Evolutionary conservation across 116 monocot species (phyloP), one percentile per base, ranked within the genome.

Genomic region (Zostera marina): DNA sequence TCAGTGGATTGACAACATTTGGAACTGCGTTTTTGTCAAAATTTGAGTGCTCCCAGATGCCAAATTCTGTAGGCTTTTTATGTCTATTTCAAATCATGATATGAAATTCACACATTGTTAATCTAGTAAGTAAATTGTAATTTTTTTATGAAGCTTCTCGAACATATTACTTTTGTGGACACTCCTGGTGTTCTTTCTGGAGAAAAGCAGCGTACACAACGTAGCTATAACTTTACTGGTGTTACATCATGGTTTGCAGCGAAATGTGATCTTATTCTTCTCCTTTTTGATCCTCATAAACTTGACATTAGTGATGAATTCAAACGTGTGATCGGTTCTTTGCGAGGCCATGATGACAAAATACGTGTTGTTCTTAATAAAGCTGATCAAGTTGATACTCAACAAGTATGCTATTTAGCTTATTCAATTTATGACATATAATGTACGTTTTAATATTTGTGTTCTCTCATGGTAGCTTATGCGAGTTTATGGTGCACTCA

Each of bases 271-370:
- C 85, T 91, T 49, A 82, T 91, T 63, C 91, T 91, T 79, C 74
- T 91, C 21, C 52, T 91, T 47, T 91, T 91, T 82, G 91, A 91
- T 73, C 91, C 91, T 65, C 79, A 91, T 63, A 91, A 91, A 61
- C 85, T 91, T 39, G 91, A 91, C 63, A 91, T 91, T 20, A 91
- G 91, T 26, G 91, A 91, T 60, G 91, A 91, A 64, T 91, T 91
- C 68, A 91, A 91, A 43, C 79, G 85, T 66, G 91, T 91, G 11
- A 91, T 91, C 69, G 64, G 68, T 61, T 91, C 91, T 60, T 68
- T 91, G 13, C 81, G 71, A 72, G 91, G 91, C 9, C 91, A 91
- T 70, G 91, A 91, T 72, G 85, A 91, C 66, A 91, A 91, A 70
- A 91, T 91, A 41, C 84, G 91, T 56, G 82, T 91, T 39, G 85